Evolutionary conservation across 2,329 filamentous ascomycete species (phyloP), one percentile per base, ranked within the genome.

Genomic region (Colletotrichum euphorbiae): DNA sequence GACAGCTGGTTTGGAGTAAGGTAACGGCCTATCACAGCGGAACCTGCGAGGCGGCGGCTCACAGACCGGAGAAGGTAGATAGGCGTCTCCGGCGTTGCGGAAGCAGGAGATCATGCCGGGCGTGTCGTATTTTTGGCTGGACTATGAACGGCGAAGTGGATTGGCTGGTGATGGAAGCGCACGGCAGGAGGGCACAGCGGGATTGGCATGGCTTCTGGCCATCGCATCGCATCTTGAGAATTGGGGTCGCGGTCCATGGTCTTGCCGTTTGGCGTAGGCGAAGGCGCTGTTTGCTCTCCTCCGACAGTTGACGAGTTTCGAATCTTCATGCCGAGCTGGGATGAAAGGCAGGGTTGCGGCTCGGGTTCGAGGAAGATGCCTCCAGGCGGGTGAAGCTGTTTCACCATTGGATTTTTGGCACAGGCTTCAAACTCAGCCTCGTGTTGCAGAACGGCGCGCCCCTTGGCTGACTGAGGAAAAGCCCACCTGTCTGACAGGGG

Each of bases 361-460:
- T 38, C 48, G 46, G 13, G 33, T 33, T n/a, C 46, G 60, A 58
- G 45, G 60, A 54, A 21, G 11, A 63, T 64, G 64, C 52, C 59
- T 67, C 60, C 45, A 46, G 9, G 7, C 12, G 38, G 67, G 67
- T 69, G 62, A 69, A 62, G 33, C 51, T 69, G 67, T 69, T 69
- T 69, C 67, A 69, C 67, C 67, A 69, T 62, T 7, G 24, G 11
- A 5, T 19, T 52, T 66, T 69, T 62, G 67, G 67, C 62, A 67
- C 67, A 67, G 67, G 67, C 67, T 69, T 69, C 62, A 69, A 69
- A 69, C 67, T 61, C 51, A 60, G 67, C 67, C 67, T 69, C 62
- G 40, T 60, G 67, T 69, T 56, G 43, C 67, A 69, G 56, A 42
- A 62, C 57, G 55, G 48, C 36, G 65, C 54, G 38, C 59, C 65